A percentile compares a stretch with the other conserved stretches of the same genome.
Conservation (phyloP, 2,329 filamentous ascomycete species). For the Esteya vermicola region DNA sequence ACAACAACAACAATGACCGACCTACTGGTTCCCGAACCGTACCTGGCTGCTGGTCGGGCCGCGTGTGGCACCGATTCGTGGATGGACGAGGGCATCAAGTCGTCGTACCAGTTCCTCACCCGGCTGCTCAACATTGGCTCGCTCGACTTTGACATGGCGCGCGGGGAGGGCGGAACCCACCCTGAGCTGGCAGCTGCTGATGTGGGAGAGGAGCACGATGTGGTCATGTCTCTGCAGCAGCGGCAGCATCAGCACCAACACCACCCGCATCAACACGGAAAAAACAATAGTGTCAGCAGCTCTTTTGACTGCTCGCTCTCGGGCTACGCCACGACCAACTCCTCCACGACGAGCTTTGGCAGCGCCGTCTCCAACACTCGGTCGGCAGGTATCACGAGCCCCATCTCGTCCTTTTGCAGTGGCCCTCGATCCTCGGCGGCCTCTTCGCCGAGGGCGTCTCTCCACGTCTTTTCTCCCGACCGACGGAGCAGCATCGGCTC, state of each 20-base stretch:
- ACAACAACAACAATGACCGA: neutral
- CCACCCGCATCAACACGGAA: neutral
- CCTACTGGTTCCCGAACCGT: slow-evolving; percentile 13
- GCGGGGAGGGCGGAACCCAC: neutral
- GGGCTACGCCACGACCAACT: slow-evolving; percentile 10
- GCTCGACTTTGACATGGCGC: slow-evolving; percentile 15
- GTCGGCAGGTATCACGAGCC: slow-evolving; percentile 6
- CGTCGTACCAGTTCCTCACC: slow-evolving; percentile 17
- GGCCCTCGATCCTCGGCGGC: slow-evolving; percentile 7
- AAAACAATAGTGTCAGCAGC: neutral
- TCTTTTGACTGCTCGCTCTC: slow-evolving; percentile 4
- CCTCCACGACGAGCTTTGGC: slow-evolving; percentile 10
- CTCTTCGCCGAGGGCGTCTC: slow-evolving; percentile 9
- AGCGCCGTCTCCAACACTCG: slow-evolving; percentile 8
- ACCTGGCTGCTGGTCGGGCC: slow-evolving; percentile 13
- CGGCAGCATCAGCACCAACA: neutral
- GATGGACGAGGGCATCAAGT: slow-evolving; percentile 15
- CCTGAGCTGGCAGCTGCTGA: too few species aligned
- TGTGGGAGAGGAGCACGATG: too few species aligned
- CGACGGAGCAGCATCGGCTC: slow-evolving; percentile 10
- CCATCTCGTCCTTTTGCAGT: slow-evolving; percentile 6
- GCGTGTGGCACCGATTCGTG: slow-evolving; percentile 15
- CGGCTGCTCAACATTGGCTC: slow-evolving; percentile 17
- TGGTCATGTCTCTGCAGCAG: too few species aligned
- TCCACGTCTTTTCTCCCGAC: slow-evolving; percentile 6